Evolutionary conservation across 805 yeast genomes (phyloP), one percentile per base, ranked within the genome.

Genomic region (Sungouiozyma intestinalis): DNA sequence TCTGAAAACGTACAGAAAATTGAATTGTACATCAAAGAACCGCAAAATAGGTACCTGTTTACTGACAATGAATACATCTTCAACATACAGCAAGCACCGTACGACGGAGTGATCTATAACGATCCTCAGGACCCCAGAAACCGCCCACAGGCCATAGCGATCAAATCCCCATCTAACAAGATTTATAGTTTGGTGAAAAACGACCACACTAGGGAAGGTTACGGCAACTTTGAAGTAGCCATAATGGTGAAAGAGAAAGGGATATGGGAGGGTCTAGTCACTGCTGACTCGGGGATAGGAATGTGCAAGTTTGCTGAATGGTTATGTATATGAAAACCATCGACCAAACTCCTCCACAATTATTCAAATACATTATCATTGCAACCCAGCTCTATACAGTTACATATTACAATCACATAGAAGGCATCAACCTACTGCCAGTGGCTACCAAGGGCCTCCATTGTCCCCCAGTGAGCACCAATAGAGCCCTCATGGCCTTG

Each of bases 221-320:
- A 57, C 47, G 81, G 82, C 1, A 58, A 70, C 0, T 85, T 81
- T 77, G 80, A 74, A 45, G 57, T 74, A n/a, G 67, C 71, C 35
- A 65, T 82, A 18, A 73, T 73, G 44, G 68, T 85, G 43, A 73
- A 71, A 46, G 96, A 88, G 56, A 58, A 64, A 1, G 98, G 98
- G 2, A 58, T 72, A 15, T 92, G 95, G 85, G 72, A 88, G 44
- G 90, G 86, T 1, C 71, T 88, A 38, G 85, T 85, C 0, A 74
- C 82, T 33, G 81, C 85, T 8, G 90, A 85, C 48, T 74, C 79
- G 34, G 85, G 84, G 3, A 71, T 72, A 42, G 79, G 86, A 41
- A 85, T 95, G 85, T 81, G 86, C 53, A 85, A 84, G 3, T 86
- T 85, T 63, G 87, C 94, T 13, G 95, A 87, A 61, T 90, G 98